Evolutionary conservation across 106 monocot species (phyloP), one percentile per base, ranked within the genome.

Genomic region (Amphibolis antarctica): DNA sequence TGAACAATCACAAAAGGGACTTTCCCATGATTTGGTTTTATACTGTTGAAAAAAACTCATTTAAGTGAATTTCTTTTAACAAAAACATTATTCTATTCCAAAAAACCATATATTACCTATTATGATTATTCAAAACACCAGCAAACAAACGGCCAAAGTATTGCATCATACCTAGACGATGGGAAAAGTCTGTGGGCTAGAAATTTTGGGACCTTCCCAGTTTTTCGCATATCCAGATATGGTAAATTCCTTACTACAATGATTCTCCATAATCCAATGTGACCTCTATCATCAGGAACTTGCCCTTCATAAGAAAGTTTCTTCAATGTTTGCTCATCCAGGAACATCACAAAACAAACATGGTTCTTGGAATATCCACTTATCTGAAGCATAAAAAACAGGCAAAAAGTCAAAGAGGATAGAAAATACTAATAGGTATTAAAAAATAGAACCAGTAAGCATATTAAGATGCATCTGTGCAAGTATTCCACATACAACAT

Each of bases 341-440:
- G 18, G 74, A 89, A 94, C 85, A 89, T 94, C 63, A 89, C 53
- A 72, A 94, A 94, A 69, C 93, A 89, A 66, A 89, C 86, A 70
- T 86, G 79, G 59, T 68, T 79, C 79, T 82, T 94, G 36, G 93
- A 80, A 66, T 71, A 93, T 72, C 69, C 66, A 22, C 80, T 56
- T 51, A 93, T 85, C 92, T 93, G 92, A 67, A 64, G 60, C 55
- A 55, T n/a, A 55, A 5, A 24, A 22, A 9, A 59, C 12, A 30
- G 29, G 23, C 59, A 59, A 10, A 10, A 54, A 4, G 36, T 36
- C 36, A 4, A 36, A 36, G 36, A 22, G 1, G 54, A 15, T 13
- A 49, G 23, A 54, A 54, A 54, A 9, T 11, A 10, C 5, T 22
- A 54, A 10, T n/a, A 54, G 1, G 2, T 20, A 20, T 2, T 11